Conservation (phyloP, 192 early-diverging fungal species). For the Coemansia sp. region DNA sequence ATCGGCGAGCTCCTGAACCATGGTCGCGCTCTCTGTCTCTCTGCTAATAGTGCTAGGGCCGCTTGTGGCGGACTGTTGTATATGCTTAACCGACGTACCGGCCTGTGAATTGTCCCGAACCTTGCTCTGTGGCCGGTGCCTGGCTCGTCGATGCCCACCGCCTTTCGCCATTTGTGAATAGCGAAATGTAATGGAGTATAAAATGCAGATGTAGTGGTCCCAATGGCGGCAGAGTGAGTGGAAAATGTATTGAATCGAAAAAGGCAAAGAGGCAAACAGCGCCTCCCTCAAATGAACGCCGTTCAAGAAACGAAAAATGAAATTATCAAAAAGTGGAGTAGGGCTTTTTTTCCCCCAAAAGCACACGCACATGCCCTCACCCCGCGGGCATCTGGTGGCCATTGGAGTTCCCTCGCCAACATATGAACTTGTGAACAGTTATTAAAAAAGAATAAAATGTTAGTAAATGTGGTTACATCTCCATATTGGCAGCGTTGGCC, state of each 20-base stretch:
- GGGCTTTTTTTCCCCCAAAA: neutral
- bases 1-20: neutral
- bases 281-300: neutral
- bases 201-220: neutral
- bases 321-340: neutral
- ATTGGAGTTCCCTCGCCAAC: no score
- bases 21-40: neutral
- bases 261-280: neutral
- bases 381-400: no score
- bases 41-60: neutral
- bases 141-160: neutral
- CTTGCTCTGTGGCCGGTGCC: neutral
- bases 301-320: no score
- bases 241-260: neutral
- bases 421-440: neutral
- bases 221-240: neutral
- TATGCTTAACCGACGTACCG: neutral
- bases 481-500: conserved; percentile 26
- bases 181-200: neutral
- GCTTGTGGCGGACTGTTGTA: neutral
- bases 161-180: neutral
- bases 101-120: neutral
- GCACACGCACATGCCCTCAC: neutral
- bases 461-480: conserved; percentile 21
- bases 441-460: neutral